Conservation (phyloP, 257 asterid species). For the Thymus quinquecostatus region DNA sequence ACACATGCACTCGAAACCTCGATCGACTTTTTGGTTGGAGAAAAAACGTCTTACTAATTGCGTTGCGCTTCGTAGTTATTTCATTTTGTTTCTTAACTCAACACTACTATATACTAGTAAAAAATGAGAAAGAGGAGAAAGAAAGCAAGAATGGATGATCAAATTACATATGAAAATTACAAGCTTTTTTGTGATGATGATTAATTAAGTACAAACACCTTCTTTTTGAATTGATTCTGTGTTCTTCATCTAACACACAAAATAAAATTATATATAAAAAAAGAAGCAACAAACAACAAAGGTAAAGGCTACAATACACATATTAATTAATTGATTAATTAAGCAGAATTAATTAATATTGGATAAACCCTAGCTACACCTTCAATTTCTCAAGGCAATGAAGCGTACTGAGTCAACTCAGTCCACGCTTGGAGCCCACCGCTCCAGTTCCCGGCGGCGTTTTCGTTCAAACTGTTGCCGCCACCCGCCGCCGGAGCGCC, state of each 20-base stretch:
- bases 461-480: conserved; percentile 31
- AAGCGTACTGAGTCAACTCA: conserved; percentile 49
- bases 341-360: background rate
- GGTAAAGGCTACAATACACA: conserved; percentile 22
- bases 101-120: too few species aligned
- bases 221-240: background rate
- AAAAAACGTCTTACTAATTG: too few species aligned
- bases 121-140: background rate
- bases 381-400: conserved; percentile 38
- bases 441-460: conserved; percentile 45
- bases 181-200: background rate
- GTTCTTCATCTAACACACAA: conserved; percentile 28
- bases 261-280: background rate
- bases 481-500: conserved; percentile 33
- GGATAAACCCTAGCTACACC: background rate
- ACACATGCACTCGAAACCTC: too few species aligned
- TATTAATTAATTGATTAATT: background rate
- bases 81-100: too few species aligned
- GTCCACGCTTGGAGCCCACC: conserved; percentile 59
- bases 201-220: conserved; percentile 3
- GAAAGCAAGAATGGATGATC: background rate
- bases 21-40: too few species aligned
- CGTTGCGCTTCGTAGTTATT: too few species aligned
- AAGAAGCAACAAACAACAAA: too few species aligned
- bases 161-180: background rate